A percentile compares a stretch with the other conserved stretches of the same genome.
These are phyloP conservation scores for Cyberlindnera misumaiensis DNA, from an alignment of 805 yeast genomes.

Conservation along the genomic window DNA sequence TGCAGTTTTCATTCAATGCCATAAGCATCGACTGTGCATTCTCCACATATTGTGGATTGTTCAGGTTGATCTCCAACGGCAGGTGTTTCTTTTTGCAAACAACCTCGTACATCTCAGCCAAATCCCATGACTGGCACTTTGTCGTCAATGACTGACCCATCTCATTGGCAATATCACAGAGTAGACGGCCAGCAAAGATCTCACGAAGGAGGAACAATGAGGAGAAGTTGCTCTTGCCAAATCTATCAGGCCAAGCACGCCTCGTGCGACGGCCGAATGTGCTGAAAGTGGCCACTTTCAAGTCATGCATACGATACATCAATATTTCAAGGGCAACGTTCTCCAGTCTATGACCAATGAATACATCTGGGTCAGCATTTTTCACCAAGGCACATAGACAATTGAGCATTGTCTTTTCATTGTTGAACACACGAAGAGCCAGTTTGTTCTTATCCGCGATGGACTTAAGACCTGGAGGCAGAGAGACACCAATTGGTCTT, in stretches of 20 bases:
- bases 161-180: slow-evolving; percentile 91
- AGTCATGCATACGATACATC: slow-evolving; percentile 72
- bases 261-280: slow-evolving; percentile 77
- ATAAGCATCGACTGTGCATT: slow-evolving; percentile 62
- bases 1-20: slow-evolving; percentile 63
- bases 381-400: slow-evolving; percentile 69
- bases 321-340: slow-evolving; percentile 71
- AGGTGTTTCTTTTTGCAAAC: slow-evolving; percentile 59
- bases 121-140: slow-evolving; percentile 92
- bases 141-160: slow-evolving; percentile 89
- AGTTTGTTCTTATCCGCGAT: slow-evolving; percentile 50
- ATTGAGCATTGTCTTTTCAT: slow-evolving; percentile 67
- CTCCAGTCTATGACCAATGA: slow-evolving; percentile 83
- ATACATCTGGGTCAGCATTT: slow-evolving; percentile 80
- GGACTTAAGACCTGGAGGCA: slow-evolving; percentile 72
- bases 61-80: slow-evolving; percentile 67
- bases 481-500: slow-evolving; percentile 65
- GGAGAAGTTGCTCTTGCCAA: slow-evolving; percentile 46
- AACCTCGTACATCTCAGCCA: slow-evolving; percentile 82
- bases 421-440: slow-evolving; percentile 52
- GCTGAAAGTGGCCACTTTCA: slow-evolving; percentile 71
- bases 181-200: slow-evolving; percentile 73
- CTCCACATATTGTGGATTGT: slow-evolving; percentile 55
- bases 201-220: slow-evolving; percentile 56
- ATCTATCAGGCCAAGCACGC: slow-evolving; percentile 70